Conservation (phyloP, 2,329 filamentous ascomycete genomes). For the Aspergillus pseudonomiae region DNA sequence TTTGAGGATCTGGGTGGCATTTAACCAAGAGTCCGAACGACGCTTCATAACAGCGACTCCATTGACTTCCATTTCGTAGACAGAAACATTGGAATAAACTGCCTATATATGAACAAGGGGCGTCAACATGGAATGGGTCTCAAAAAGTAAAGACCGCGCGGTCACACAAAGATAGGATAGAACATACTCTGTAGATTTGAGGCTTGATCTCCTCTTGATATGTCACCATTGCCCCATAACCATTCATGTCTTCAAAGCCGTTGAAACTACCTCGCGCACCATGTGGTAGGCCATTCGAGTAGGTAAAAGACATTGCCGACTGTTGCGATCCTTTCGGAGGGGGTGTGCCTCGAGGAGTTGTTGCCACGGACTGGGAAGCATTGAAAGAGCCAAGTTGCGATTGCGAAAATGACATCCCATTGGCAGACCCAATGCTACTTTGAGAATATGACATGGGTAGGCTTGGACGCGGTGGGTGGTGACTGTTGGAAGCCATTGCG, state of each 20-base stretch:
- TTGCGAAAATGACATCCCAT: constrained; percentile 44
- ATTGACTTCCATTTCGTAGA: constrained; percentile 99
- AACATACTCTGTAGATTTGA: constrained; percentile 53
- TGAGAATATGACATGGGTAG: constrained; percentile 44
- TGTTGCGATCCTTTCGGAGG: constrained; percentile 48
- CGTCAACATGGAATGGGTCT: neutral
- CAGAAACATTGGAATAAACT: constrained; percentile 91
- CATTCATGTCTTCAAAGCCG: constrained; percentile 46
- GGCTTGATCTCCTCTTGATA: constrained; percentile 46
- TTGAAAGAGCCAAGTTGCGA: constrained; percentile 47
- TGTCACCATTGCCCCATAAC: constrained; percentile 39
- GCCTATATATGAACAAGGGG: constrained; percentile 57
- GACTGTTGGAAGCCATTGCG: constrained; percentile 36
- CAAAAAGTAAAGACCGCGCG: constrained; percentile 11
- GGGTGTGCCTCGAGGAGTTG: constrained; percentile 50
- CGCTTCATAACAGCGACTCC: constrained; percentile 93
- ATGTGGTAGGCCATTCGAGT: constrained; percentile 41
- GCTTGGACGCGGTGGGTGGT: constrained; percentile 31
- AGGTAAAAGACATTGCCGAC: constrained; percentile 43
- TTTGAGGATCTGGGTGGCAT: constrained; percentile 97
- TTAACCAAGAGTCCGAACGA: constrained; percentile 92
- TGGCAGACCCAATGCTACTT: constrained; percentile 40
- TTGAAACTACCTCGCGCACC: constrained; percentile 38
- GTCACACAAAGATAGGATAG: constrained; percentile 1
- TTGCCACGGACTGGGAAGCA: constrained; percentile 48